A percentile compares a stretch with the other conserved stretches of the same genome.
phyloP scores from a whole-genome alignment of 2,329 filamentous ascomycete species.

The Aspergillus terreus region DNA sequence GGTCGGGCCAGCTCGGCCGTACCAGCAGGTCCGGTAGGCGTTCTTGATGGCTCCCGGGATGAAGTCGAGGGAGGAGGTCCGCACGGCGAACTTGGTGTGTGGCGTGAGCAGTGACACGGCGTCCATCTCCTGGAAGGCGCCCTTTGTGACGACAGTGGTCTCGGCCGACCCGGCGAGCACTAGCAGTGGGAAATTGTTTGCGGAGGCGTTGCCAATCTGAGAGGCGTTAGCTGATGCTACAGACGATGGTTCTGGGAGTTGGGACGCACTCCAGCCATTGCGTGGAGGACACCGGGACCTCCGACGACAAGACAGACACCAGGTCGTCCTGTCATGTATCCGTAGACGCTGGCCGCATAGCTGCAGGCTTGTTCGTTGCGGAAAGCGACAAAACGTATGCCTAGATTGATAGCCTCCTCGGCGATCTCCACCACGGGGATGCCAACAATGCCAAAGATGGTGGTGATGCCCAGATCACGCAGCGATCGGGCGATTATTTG shows the following conservation, averaged over 20 bases:
- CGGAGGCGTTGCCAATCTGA: constrained; percentile 48
- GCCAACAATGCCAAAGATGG: constrained; percentile 54
- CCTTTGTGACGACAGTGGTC: constrained; percentile 50
- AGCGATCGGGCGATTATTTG: constrained; percentile 49
- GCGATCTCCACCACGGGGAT: constrained; percentile 56
- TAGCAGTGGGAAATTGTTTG: constrained; percentile 55
- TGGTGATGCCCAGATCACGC: constrained; percentile 46
- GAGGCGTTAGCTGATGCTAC: constrained; percentile 5
- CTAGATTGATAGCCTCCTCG: constrained; percentile 54
- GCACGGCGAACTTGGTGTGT: constrained; percentile 51
- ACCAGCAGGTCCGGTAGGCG: constrained; percentile 53
- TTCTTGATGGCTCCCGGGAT: constrained; percentile 47
- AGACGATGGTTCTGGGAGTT: background rate
- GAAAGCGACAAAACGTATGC: constrained; percentile 57
- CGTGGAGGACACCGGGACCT: constrained; percentile 57
- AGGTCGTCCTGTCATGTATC: constrained; percentile 54
- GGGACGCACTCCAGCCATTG: constrained; percentile 51
- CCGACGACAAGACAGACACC: constrained; percentile 58
- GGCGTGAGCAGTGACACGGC: constrained; percentile 51
- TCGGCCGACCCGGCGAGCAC: constrained; percentile 54
- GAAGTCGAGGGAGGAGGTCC: constrained; percentile 44
- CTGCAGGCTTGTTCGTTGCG: constrained; percentile 57
- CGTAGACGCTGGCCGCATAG: constrained; percentile 58
- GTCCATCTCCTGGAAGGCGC: constrained; percentile 57
- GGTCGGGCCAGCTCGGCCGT: constrained; percentile 51